Evolutionary conservation across 768 basidiomycete genomes (phyloP).

Genomic region (Polyporus arcularius): DNA sequence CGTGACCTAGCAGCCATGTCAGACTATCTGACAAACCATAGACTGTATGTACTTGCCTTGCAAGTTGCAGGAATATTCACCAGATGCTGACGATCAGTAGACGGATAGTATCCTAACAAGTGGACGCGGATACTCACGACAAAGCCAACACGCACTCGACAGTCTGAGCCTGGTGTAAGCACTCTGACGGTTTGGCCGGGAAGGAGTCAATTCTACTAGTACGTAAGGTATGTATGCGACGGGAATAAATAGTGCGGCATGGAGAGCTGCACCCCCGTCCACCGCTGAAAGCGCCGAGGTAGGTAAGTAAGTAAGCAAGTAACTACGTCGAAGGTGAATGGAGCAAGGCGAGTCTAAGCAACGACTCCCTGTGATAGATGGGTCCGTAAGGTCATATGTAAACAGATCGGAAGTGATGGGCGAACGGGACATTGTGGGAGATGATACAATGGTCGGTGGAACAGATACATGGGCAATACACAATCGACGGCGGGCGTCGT

Average conservation of each 20-base stretch:
- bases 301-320: background rate
- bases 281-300: background rate
- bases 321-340: background rate
- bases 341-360: background rate
- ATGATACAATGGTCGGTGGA: slow-evolving; percentile 12
- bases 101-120: too few species aligned
- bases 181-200: background rate
- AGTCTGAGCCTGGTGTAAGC: too few species aligned
- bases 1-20: too few species aligned
- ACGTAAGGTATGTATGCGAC: background rate
- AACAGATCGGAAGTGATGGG: background rate
- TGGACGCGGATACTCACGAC: too few species aligned
- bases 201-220: background rate
- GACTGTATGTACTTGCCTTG: too few species aligned
- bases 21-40: too few species aligned
- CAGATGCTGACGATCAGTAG: too few species aligned
- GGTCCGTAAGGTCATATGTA: background rate
- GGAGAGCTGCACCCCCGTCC: background rate
- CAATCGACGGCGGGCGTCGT: background rate
- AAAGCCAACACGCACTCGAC: too few species aligned
- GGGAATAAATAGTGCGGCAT: background rate
- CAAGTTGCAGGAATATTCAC: too few species aligned
- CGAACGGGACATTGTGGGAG: background rate
- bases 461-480: slow-evolving; percentile 15
- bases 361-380: background rate